Conservation (phyloP, 352 stramenopile genomes). For the Stephanocyclus meneghinianus region DNA sequence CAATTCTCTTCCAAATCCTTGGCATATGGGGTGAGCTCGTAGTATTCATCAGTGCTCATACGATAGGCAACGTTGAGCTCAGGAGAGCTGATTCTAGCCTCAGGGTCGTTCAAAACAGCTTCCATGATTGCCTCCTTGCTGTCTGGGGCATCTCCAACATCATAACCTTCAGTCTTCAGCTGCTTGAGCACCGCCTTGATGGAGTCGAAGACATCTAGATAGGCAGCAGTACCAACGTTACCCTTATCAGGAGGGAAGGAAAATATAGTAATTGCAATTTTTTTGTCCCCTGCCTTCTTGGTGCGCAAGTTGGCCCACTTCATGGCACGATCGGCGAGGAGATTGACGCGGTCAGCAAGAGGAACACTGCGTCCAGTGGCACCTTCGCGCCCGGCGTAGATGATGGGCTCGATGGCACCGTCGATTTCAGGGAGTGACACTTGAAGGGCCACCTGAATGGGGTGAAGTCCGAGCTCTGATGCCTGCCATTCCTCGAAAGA, state of each 20-base stretch:
- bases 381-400: constrained; percentile 86
- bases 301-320: constrained; percentile 84
- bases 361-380: constrained; percentile 86
- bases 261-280: constrained; percentile 88
- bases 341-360: constrained; percentile 85
- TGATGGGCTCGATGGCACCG: constrained; percentile 87
- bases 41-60: constrained; percentile 87
- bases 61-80: constrained; percentile 87
- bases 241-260: constrained; percentile 88
- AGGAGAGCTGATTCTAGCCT: constrained; percentile 83
- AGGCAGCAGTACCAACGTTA: constrained; percentile 87
- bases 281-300: constrained; percentile 87
- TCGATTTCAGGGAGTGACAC: constrained; percentile 88
- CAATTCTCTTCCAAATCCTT: constrained; percentile 87
- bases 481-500: constrained; percentile 88
- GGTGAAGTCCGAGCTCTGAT: constrained; percentile 86
- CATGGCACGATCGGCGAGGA: constrained; percentile 83
- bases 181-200: constrained; percentile 86
- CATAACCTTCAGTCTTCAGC: constrained; percentile 84
- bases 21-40: constrained; percentile 85
- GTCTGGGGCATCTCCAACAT: constrained; percentile 82
- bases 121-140: constrained; percentile 84
- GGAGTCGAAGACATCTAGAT: constrained; percentile 87
- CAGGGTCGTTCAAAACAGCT: constrained; percentile 72
- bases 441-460: constrained; percentile 87